A percentile compares a stretch with the other conserved stretches of the same genome.
Evolutionary conservation across 148 eudicot genomes (phyloP).

Genomic region (Arbutus unedo): DNA sequence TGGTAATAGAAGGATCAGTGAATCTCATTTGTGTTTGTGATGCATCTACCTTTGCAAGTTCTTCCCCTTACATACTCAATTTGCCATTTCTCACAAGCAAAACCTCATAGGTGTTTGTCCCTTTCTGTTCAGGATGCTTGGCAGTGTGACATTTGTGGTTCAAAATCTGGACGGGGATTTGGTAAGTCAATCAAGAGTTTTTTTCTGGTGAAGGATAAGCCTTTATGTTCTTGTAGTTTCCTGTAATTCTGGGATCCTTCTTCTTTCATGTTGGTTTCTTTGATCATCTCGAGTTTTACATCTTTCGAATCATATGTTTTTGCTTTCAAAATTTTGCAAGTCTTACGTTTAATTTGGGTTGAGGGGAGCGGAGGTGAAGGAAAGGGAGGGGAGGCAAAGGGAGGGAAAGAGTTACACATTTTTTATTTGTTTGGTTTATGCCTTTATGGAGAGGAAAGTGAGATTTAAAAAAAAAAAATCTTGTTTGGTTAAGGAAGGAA

Average conservation of each 20-base stretch:
- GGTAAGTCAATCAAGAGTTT: slow-evolving; percentile 47
- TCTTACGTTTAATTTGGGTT: no score
- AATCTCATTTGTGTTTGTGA: neutral
- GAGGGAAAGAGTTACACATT: no score
- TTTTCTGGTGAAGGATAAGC: neutral
- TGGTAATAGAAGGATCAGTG: neutral
- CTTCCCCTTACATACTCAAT: neutral
- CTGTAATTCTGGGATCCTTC: neutral
- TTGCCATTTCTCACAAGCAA: slow-evolving; percentile 16
- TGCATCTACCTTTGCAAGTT: neutral
- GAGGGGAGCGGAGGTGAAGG: no score
- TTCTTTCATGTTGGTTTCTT: neutral
- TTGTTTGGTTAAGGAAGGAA: no score
- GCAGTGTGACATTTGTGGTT: slow-evolving; percentile 96
- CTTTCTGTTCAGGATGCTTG: slow-evolving; percentile 70
- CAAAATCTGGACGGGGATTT: slow-evolving; percentile 93
- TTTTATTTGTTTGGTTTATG: no score
- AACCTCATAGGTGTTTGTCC: slow-evolving; percentile 13
- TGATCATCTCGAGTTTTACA: neutral
- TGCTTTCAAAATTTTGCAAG: neutral
- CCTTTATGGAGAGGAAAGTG: no score
- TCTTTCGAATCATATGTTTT: neutral
- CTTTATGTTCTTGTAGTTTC: neutral
- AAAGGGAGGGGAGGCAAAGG: no score
- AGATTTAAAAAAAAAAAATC: no score